These are phyloP conservation scores for Wallemia hederae DNA, from an alignment of 1,284 basidiomycete species.

Conservation along the genomic window DNA sequence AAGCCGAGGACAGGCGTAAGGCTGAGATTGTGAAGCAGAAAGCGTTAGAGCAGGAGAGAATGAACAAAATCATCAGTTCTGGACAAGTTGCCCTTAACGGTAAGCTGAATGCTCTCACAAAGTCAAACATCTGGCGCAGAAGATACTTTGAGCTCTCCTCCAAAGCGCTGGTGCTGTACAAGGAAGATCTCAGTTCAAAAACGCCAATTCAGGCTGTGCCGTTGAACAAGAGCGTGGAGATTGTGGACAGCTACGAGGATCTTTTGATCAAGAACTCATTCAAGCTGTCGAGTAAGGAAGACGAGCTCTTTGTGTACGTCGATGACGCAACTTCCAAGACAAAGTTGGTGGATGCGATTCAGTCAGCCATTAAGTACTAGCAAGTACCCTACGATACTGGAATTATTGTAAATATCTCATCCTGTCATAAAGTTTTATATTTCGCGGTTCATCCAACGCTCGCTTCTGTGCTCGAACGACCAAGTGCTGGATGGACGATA, in stretches of 20 bases:
- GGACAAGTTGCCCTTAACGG: neutral
- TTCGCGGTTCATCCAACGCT: neutral
- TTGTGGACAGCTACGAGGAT: neutral
- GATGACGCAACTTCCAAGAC: neutral
- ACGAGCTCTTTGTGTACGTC: neutral
- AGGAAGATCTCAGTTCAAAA: neutral
- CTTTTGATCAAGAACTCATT: neutral
- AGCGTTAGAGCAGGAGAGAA: neutral
- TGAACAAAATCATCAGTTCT: neutral
- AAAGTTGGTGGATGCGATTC: neutral
- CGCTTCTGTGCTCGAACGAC: neutral
- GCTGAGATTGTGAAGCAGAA: neutral
- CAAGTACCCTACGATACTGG: neutral
- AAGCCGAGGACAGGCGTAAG: neutral
- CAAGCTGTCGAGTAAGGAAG: neutral
- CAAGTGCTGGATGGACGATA: neutral
- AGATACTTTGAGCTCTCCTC: neutral
- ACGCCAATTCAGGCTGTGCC: neutral
- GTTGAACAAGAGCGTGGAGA: neutral
- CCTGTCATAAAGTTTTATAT: neutral
- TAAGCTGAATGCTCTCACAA: neutral
- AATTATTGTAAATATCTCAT: neutral
- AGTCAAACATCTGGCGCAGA: neutral
- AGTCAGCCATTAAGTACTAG: neutral
- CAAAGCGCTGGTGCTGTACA: neutral